phyloP scores from a whole-genome alignment of 148 eudicot genomes.

The Selenicereus undatus region DNA sequence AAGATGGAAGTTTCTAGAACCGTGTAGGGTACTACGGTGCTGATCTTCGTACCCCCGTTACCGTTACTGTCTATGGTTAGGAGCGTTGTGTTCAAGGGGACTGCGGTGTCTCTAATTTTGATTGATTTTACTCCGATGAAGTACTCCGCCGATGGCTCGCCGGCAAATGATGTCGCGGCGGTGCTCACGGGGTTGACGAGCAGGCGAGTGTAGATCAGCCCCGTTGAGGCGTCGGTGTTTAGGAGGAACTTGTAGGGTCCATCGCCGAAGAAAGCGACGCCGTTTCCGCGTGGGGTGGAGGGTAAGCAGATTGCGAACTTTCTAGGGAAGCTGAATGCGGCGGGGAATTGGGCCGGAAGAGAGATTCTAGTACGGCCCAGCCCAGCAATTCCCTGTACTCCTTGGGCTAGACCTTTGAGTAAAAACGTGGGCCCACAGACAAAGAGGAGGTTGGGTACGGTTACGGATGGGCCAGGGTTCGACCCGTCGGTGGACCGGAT shows the following conservation, averaged over 20 bases:
- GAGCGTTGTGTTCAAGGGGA: conserved; percentile 37
- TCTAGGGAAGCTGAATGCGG: conserved; percentile 35
- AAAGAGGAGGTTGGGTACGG: conserved; percentile 35
- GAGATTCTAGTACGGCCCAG: conserved; percentile 48
- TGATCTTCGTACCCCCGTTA: conserved; percentile 65
- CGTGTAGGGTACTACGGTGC: conserved; percentile 64
- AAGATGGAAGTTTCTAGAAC: conserved; percentile 50
- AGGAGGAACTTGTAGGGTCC: conserved; percentile 48
- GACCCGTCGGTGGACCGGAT: conserved; percentile 53
- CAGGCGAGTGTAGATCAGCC: conserved; percentile 45
- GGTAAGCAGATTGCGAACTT: conserved; percentile 59
- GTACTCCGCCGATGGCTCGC: conserved; percentile 61
- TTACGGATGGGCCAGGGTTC: conserved; percentile 28
- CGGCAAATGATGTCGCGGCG: conserved; percentile 28
- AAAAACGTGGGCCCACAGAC: conserved; percentile 37
- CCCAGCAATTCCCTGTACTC: conserved; percentile 50
- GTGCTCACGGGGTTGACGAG: conserved; percentile 55
- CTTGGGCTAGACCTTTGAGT: conserved; percentile 43
- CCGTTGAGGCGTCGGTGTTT: conserved; percentile 24
- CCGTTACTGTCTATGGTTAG: conserved; percentile 44
- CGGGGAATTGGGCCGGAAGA: conserved; percentile 44
- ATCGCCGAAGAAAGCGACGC: conserved; percentile 51
- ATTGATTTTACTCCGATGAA: conserved; percentile 52
- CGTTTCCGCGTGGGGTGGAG: conserved; percentile 24
- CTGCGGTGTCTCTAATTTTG: conserved; percentile 22